phyloP scores from a whole-genome alignment of 352 stramenopile species.

The Phytophthora agathidicida region DNA sequence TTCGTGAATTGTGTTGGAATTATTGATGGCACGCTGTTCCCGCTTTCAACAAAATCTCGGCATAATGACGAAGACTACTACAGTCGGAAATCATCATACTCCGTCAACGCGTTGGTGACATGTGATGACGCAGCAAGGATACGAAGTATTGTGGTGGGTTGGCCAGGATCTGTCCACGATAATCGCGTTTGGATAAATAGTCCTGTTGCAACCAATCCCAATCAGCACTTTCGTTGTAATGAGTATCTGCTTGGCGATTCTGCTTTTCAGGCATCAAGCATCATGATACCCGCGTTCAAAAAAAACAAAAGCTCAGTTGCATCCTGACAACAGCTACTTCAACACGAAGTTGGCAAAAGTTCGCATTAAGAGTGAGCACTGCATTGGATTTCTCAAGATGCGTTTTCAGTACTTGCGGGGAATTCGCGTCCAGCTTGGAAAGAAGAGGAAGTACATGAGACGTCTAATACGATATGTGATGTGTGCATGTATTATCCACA shows the following conservation, averaged over 20 bases:
- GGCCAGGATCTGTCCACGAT: constrained; percentile 1
- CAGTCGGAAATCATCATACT: constrained; percentile 2
- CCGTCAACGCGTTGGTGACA: neutral
- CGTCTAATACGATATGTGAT: neutral
- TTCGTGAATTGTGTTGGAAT: constrained; percentile 10
- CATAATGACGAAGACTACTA: constrained; percentile 6
- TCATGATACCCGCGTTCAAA: constrained; percentile 10
- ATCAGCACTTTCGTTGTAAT: neutral
- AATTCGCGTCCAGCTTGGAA: neutral
- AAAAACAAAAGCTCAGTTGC: neutral
- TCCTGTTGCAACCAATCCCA: neutral
- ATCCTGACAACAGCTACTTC: constrained; percentile 2
- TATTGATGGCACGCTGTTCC: constrained; percentile 7
- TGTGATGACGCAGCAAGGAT: neutral
- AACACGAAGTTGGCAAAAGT: no score
- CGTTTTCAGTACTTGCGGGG: neutral
- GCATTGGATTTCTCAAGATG: constrained; percentile 5
- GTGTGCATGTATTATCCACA: neutral
- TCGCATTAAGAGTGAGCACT: no score
- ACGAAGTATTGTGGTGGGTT: neutral
- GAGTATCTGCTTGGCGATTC: constrained; percentile 11
- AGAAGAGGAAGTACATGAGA: neutral
- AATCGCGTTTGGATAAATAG: constrained; percentile 7
- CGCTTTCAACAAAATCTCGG: neutral
- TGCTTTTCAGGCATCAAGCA: constrained; percentile 1